phyloP scores from a whole-genome alignment of 1,284 basidiomycete species.

The Puccinia hordei region DNA sequence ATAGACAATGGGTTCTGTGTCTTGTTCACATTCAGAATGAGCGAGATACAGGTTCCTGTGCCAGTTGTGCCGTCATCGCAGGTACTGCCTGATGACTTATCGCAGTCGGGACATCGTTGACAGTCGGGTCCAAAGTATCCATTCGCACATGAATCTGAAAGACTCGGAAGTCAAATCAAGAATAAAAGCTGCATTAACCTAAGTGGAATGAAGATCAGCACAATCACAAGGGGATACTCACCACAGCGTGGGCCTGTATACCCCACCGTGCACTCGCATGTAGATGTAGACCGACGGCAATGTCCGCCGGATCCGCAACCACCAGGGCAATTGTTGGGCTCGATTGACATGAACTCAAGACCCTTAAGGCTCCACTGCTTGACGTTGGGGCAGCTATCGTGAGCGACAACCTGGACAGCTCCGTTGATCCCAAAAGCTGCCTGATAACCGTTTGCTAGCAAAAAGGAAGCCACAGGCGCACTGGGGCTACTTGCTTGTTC shows the following conservation, averaged over 20 bases:
- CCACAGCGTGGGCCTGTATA: conserved; percentile 37
- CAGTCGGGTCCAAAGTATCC: conserved; percentile 35
- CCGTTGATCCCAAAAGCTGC: conserved; percentile 22
- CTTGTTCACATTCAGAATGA: conserved; percentile 17
- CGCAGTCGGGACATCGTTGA: conserved; percentile 37
- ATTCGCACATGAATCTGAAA: conserved; percentile 32
- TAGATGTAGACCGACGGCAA: conserved; percentile 13
- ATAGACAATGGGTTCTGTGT: conserved; percentile 19
- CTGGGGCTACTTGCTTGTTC: not conserved
- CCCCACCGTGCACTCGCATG: conserved; percentile 21
- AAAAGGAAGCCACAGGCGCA: conserved; percentile 6
- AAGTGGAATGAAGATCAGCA: not conserved
- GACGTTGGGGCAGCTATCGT: conserved; percentile 37
- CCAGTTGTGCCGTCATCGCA: conserved; percentile 44
- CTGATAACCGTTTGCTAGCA: conserved; percentile 36
- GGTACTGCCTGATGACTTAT: not conserved
- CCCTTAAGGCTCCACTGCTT: conserved; percentile 36
- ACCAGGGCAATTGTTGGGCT: conserved; percentile 27
- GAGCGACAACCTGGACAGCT: not conserved
- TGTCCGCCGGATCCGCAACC: conserved; percentile 35
- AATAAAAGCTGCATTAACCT: not conserved
- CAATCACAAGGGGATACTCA: not conserved
- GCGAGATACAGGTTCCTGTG: conserved; percentile 18
- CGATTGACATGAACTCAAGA: conserved; percentile 35
- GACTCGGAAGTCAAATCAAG: not conserved